These are phyloP conservation scores for Botryotinia convoluta DNA, from an alignment of 2,329 filamentous ascomycete genomes.

Conservation along the genomic window DNA sequence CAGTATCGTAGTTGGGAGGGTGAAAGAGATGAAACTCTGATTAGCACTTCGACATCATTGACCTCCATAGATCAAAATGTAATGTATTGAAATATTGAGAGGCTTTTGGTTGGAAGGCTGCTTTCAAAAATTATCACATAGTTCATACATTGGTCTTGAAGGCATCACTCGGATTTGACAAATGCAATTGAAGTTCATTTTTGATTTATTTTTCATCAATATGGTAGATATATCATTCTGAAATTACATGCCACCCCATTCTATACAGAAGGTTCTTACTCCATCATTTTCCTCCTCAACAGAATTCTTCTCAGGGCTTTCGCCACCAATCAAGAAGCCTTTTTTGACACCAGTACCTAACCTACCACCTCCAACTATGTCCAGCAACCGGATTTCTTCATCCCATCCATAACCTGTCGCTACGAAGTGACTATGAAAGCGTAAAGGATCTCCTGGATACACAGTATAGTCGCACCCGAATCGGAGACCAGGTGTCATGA, in stretches of 20 bases:
- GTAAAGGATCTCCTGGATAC: conserved; percentile 90
- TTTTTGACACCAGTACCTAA: conserved; percentile 96
- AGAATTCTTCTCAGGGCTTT: conserved; percentile 42
- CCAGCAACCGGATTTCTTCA: conserved; percentile 77
- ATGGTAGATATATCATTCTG: neutral
- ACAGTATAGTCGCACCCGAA: conserved; percentile 94
- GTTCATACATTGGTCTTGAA: neutral
- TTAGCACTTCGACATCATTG: neutral
- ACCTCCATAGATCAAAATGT: neutral
- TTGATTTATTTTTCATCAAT: neutral
- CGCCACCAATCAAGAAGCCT: conserved; percentile 80
- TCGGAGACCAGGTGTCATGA: conserved; percentile 84
- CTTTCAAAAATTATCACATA: neutral
- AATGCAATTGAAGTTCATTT: neutral
- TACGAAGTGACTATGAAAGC: conserved; percentile 94
- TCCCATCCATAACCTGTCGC: conserved; percentile 85
- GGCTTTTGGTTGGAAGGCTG: neutral
- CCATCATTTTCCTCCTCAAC: conserved; percentile 39
- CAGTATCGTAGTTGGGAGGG: neutral
- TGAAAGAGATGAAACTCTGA: neutral
- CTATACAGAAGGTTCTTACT: conserved; percentile 77
- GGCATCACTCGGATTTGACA: neutral
- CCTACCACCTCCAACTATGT: conserved; percentile 81
- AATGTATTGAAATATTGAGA: neutral
- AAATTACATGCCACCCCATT: conserved; percentile 87